Evolutionary conservation across 345 rosid species (phyloP).

Genomic region (Aquilaria malaccensis): DNA sequence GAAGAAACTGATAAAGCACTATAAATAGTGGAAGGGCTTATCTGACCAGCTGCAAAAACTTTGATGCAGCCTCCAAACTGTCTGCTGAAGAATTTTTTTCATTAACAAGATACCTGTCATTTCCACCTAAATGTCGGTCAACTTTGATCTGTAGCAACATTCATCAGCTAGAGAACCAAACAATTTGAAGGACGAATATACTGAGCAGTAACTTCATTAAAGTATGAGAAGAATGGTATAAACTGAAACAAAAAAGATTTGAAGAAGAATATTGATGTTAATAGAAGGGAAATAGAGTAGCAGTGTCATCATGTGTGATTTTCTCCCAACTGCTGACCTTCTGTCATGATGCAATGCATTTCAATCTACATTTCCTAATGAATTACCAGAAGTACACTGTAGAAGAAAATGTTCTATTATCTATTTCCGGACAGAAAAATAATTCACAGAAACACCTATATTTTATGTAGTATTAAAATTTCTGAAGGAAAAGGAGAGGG

Average conservation of each 20-base stretch:
- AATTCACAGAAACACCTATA: no score
- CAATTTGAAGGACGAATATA: neutral
- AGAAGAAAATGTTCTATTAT: no score
- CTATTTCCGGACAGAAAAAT: no score
- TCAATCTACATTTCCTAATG: no score
- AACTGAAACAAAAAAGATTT: neutral
- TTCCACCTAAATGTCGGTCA: constrained; percentile 3
- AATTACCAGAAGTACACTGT: no score
- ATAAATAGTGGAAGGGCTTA: constrained; percentile 1
- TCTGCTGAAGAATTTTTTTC: constrained; percentile 40
- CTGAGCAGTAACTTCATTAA: neutral
- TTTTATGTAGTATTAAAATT: no score
- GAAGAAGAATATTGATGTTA: neutral
- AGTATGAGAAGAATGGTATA: no score
- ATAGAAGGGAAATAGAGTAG: neutral
- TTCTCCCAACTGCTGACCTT: no score
- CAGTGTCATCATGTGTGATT: neutral
- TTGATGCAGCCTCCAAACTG: constrained; percentile 39
- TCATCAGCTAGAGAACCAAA: constrained; percentile 9
- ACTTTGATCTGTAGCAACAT: constrained; percentile 2
- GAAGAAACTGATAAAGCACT: neutral
- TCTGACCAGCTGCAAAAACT: constrained; percentile 75
- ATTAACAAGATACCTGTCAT: constrained; percentile 58
- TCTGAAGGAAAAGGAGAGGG: neutral
- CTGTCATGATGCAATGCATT: no score